phyloP scores from a whole-genome alignment of 257 asterid genomes.

The Fraxinus anomala region DNA sequence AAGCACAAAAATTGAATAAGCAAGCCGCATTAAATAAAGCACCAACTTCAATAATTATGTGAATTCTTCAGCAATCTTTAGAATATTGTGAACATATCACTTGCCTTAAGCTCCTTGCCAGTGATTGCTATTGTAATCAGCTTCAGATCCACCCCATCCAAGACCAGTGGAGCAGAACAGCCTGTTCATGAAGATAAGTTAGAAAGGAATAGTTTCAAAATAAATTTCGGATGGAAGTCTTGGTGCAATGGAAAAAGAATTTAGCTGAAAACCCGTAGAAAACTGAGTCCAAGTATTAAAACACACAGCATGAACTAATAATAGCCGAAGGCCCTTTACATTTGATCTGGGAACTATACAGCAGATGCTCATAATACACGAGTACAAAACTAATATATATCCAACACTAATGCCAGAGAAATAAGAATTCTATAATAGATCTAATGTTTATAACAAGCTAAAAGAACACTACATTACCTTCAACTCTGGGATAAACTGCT shows the following conservation, averaged over 20 bases:
- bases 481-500: constrained; percentile 72
- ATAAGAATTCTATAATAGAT: neutral
- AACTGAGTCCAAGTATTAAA: neutral
- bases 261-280: neutral
- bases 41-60: constrained; percentile 3
- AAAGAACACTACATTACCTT: constrained; percentile 53
- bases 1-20: neutral
- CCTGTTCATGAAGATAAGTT: constrained; percentile 47
- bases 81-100: constrained; percentile 13
- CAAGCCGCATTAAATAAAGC: neutral
- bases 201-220: constrained; percentile 23
- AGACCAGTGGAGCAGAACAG: constrained; percentile 63
- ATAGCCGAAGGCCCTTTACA: neutral
- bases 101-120: constrained; percentile 70
- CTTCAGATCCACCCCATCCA: constrained; percentile 85
- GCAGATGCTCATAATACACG: neutral
- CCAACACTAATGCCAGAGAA: neutral
- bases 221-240: neutral
- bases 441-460: neutral
- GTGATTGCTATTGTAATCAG: constrained; percentile 65
- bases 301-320: neutral
- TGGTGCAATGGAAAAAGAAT: neutral
- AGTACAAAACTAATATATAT: neutral
- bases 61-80: constrained; percentile 16
- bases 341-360: neutral